Conservation (phyloP, 768 basidiomycete genomes). For the Pholiota conissans region DNA sequence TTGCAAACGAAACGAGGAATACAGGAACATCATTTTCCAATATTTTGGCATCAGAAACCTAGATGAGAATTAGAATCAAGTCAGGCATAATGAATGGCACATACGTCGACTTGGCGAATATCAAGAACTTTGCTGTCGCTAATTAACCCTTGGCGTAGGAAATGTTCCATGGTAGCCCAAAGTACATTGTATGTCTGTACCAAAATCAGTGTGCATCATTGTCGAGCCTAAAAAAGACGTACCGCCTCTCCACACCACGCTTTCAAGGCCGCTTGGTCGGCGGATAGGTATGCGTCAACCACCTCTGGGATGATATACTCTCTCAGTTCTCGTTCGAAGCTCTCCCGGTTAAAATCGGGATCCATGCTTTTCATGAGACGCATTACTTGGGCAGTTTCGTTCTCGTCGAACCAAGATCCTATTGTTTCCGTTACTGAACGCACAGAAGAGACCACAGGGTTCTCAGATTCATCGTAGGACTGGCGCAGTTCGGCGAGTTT, state of each 20-base stretch:
- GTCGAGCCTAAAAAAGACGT: constrained; percentile 29
- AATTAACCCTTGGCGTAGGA: constrained; percentile 84
- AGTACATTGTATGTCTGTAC: constrained; percentile 93
- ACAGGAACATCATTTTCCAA: constrained; percentile 89
- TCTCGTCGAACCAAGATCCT: constrained; percentile 94
- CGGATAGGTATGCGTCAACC: constrained; percentile 92
- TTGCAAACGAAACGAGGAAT: constrained; percentile 88
- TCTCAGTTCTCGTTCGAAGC: constrained; percentile 84
- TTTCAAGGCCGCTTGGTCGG: constrained; percentile 81
- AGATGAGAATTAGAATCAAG: neutral
- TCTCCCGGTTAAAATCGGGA: constrained; percentile 82
- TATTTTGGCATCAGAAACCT: constrained; percentile 87
- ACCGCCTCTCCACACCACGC: constrained; percentile 97
- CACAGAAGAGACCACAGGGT: constrained; percentile 78
- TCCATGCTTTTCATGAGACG: constrained; percentile 87
- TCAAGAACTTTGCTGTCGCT: constrained; percentile 95
- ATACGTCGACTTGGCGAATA: constrained; percentile 95
- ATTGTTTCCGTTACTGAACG: constrained; percentile 84
- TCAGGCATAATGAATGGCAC: constrained; percentile 30
- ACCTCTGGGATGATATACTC: constrained; percentile 99
- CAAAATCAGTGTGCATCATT: constrained; percentile 8
- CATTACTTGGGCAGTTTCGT: constrained; percentile 95
- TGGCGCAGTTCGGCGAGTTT: constrained; percentile 58
- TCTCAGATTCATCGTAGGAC: constrained; percentile 90
- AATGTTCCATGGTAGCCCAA: constrained; percentile 97